A percentile compares a stretch with the other conserved stretches of the same genome.
These are phyloP conservation scores for Pisolithus sp. DNA, from an alignment of 768 basidiomycete genomes.

Conservation along the genomic window DNA sequence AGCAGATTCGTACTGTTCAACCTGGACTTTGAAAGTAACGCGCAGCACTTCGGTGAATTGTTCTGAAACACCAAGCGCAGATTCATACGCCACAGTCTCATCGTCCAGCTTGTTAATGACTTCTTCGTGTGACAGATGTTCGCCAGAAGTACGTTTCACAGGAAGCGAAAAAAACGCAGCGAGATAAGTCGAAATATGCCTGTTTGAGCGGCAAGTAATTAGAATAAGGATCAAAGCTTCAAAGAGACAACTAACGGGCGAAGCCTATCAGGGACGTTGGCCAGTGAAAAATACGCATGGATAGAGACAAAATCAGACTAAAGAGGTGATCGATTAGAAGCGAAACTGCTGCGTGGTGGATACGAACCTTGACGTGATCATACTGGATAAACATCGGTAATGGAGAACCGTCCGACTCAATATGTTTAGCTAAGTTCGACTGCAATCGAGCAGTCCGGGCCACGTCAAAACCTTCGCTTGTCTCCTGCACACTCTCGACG, in stretches of 20 bases:
- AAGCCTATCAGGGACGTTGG: constrained; percentile 63
- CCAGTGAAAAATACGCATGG: constrained; percentile 72
- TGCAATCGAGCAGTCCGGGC: constrained; percentile 24
- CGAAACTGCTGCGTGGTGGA: not conserved
- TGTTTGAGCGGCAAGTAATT: constrained; percentile 24
- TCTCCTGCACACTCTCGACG: constrained; percentile 59
- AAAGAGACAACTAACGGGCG: constrained; percentile 44
- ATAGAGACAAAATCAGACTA: constrained; percentile 92
- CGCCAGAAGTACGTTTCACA: constrained; percentile 62
- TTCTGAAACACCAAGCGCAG: constrained; percentile 54
- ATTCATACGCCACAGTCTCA: constrained; percentile 84
- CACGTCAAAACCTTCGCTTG: constrained; percentile 40
- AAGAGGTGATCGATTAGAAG: not conserved
- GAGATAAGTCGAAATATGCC: constrained; percentile 73
- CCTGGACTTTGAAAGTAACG: constrained; percentile 81
- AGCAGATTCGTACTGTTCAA: constrained; percentile 68
- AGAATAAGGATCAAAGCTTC: not conserved
- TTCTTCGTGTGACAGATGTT: constrained; percentile 73
- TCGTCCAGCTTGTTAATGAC: constrained; percentile 88
- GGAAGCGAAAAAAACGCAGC: constrained; percentile 87
- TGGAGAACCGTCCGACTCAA: constrained; percentile 59
- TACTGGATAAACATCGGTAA: constrained; percentile 91
- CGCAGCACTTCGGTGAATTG: constrained; percentile 71
- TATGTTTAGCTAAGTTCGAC: constrained; percentile 49
- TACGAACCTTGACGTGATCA: constrained; percentile 76